phyloP scores from a whole-genome alignment of 2,329 filamentous ascomycete genomes.

The Xylaria sp. region DNA sequence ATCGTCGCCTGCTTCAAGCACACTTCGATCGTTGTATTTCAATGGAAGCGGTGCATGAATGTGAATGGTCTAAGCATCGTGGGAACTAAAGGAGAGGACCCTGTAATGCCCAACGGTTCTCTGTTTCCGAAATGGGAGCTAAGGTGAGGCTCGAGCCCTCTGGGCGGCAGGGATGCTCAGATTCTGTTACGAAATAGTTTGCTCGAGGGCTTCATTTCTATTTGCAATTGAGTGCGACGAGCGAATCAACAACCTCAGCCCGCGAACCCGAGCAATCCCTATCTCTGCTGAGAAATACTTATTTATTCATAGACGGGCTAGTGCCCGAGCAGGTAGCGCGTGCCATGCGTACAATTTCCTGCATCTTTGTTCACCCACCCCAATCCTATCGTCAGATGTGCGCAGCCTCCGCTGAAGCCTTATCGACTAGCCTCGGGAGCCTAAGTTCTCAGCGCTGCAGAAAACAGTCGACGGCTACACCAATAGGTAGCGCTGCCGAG shows the following conservation, averaged over 20 bases:
- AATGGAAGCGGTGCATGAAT: not conserved
- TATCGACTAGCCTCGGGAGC: conserved; percentile 9
- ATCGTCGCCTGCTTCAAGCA: no score
- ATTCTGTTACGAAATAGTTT: conserved; percentile 45
- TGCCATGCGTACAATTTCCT: not conserved
- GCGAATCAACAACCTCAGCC: conserved; percentile 38
- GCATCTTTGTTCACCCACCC: not conserved
- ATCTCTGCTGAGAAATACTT: conserved; percentile 25
- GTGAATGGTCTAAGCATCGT: not conserved
- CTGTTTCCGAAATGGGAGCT: conserved; percentile 7
- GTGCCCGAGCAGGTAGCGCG: not conserved
- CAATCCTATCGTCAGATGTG: no score
- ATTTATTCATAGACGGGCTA: conserved; percentile 6
- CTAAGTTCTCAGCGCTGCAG: conserved; percentile 19
- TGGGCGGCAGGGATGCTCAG: conserved; percentile 27
- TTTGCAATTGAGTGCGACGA: conserved; percentile 37
- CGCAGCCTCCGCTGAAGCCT: conserved; percentile 16
- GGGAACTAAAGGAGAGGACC: not conserved
- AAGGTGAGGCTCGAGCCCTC: conserved; percentile 34
- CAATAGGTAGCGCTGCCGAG: not conserved
- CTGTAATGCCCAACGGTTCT: not conserved
- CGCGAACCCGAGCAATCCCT: conserved; percentile 35
- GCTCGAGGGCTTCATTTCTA: conserved; percentile 37
- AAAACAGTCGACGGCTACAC: not conserved
- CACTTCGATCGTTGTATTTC: no score